Evolutionary conservation across 148 eudicot genomes (phyloP), one percentile per base, ranked within the genome.

Genomic region (Oxyria digyna): DNA sequence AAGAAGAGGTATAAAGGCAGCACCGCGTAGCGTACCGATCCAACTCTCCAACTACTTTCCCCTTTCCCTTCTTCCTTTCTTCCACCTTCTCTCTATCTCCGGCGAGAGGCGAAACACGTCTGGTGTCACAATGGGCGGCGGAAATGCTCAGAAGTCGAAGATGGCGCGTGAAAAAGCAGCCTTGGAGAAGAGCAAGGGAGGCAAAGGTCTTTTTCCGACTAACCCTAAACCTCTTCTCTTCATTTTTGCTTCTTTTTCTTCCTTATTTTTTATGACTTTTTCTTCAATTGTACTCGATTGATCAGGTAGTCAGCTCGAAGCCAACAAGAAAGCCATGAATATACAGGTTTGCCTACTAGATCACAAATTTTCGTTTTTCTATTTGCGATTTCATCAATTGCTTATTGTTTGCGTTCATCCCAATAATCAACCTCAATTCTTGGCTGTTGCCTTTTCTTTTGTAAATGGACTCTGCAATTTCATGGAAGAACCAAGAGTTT

Each of bases 241-340:
- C 26, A 50, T 20, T 21, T 43, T 12, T 18, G 3, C 48, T 43
- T 43, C 48, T 0, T 43, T 48, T 48, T n/a, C 52, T 48, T 17
- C 18, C 46, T 14, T 13, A 8, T 23, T n/a, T 50, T 50, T 54
- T 54, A 32, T 23, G 31, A 9, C 24, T 1, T 26, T 54, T 24
- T 24, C 23, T 11, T 10, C 14, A 1, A 0, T 37, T n/a, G 23
- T 68, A 69, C 67, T 81, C 32, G 71, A 75, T 24, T 76, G 50
- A 69, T 80, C 85, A 89, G 96, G 96, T 35, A 89, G 96, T 72
- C 96, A 90, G 78, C 84, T 90, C 11, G 91, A 90, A 24, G n/a
- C 87, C 15, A 90, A 90, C 75, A 87, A 90, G 69, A 87, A 90
- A 74, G 97, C 97, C 35, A 81, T 90, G 96, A 69, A 49, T 35